Percentiles rank a stretch among this genome's conserved stretches.
These are phyloP conservation scores for Simplicillium aogashimaense DNA, from an alignment of 2,329 filamentous ascomycete species.

Conservation along the genomic window DNA sequence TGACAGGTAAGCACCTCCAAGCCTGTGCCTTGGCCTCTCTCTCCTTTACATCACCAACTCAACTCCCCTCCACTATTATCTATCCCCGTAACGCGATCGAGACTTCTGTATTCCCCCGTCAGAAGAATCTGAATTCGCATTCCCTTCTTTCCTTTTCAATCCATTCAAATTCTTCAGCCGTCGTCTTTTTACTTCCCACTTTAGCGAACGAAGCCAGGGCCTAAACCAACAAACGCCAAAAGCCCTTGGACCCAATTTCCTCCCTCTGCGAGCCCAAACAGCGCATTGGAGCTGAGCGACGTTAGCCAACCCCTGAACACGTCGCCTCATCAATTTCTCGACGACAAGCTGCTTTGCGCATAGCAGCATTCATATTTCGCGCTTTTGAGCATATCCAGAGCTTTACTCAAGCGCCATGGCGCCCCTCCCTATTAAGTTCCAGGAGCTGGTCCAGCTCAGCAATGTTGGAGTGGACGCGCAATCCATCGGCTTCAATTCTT, in stretches of 20 bases:
- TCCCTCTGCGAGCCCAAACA: too few relatives aligned
- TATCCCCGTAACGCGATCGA: not conserved
- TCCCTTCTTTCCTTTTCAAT: not conserved
- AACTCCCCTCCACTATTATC: not conserved
- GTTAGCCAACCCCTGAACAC: not conserved
- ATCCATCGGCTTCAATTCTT: conserved; percentile 69
- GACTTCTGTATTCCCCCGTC: not conserved
- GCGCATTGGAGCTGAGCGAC: too few relatives aligned
- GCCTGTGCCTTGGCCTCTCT: not conserved
- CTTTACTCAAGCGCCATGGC: conserved; percentile 36
- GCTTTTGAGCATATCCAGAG: not conserved
- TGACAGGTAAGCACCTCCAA: not conserved
- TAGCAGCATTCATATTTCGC: conserved; percentile 1
- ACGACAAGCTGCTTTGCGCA: not conserved
- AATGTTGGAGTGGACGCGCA: conserved; percentile 35
- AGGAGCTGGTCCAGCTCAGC: conserved; percentile 69
- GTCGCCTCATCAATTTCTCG: not conserved
- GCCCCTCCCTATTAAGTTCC: conserved; percentile 84
- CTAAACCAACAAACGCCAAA: not conserved
- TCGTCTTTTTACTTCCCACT: not conserved
- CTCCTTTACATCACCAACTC: not conserved
- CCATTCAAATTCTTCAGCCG: not conserved
- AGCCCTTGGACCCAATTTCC: not conserved
- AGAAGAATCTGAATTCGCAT: not conserved
- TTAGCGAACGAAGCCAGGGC: not conserved